These are phyloP conservation scores for Chaetomiaceae sp. DNA, from an alignment of 2,329 filamentous ascomycete species.

Conservation along the genomic window DNA sequence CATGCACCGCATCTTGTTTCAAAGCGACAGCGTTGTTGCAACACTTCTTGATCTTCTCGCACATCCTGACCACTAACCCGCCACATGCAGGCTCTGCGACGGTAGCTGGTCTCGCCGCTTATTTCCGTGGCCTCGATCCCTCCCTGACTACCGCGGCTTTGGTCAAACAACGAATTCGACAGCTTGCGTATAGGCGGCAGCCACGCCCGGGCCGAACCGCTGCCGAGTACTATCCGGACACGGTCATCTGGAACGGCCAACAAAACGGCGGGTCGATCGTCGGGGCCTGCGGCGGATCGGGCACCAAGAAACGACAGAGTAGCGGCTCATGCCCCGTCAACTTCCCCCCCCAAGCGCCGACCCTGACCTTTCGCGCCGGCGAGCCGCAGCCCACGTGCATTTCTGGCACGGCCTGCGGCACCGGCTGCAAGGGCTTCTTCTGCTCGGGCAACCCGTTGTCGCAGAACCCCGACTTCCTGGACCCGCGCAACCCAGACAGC, in stretches of 20 bases:
- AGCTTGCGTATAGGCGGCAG: not conserved
- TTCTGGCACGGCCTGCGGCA: constrained; percentile 1
- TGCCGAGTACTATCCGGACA: not conserved
- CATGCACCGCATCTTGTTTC: too few relatives aligned
- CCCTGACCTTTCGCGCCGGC: not conserved
- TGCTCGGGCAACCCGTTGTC: constrained; percentile 7
- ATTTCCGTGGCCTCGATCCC: constrained; percentile 2
- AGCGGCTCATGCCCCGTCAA: not conserved
- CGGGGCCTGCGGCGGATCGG: not conserved
- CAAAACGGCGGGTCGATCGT: not conserved
- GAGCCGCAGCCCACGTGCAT: constrained; percentile 8
- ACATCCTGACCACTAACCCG: too few relatives aligned
- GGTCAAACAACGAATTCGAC: not conserved
- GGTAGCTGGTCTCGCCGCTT: too few relatives aligned
- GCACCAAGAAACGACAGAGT: not conserved
- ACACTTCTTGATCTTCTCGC: too few relatives aligned
- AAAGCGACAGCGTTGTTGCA: too few relatives aligned
- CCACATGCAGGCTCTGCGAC: too few relatives aligned
- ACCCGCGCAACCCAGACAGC: constrained; percentile 14
- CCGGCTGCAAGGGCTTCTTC: constrained; percentile 11
- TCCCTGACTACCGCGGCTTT: not conserved
- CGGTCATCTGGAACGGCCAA: constrained; percentile 9
- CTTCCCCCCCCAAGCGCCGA: not conserved
- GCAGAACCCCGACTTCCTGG: constrained; percentile 14
- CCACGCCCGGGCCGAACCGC: not conserved